Evolutionary conservation across 2,329 filamentous ascomycete genomes (phyloP).

Genomic region (Colletotrichum eleusines): DNA sequence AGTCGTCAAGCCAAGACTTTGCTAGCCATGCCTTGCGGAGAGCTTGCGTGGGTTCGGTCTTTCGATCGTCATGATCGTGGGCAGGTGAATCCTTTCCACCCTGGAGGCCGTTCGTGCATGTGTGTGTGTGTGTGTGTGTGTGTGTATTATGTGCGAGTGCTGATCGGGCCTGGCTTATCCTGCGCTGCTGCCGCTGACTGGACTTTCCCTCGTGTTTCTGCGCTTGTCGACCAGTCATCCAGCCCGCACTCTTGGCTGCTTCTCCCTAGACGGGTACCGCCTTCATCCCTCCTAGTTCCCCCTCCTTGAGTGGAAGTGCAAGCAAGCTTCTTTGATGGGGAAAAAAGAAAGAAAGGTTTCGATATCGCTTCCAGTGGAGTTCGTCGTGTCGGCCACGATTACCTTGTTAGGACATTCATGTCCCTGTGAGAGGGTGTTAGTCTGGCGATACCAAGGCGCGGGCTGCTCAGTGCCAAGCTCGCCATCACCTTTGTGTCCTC

Average conservation of each 20-base stretch:
- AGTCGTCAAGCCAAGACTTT: constrained; percentile 27
- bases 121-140: not conserved
- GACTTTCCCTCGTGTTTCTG: not conserved
- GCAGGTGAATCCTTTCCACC: constrained; percentile 24
- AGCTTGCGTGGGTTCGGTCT: constrained; percentile 19
- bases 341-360: not conserved
- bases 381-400: constrained; percentile 25
- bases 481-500: constrained; percentile 21
- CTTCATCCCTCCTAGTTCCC: constrained; percentile 4
- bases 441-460: constrained; percentile 37
- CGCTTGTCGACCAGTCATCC: constrained; percentile 3
- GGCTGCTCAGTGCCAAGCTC: constrained; percentile 37
- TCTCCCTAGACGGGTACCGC: not conserved
- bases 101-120: not conserved
- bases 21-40: constrained; percentile 9
- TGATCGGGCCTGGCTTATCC: constrained; percentile 9
- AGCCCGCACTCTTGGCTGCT: not conserved
- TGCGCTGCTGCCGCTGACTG: not conserved
- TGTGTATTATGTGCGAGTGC: too few species aligned
- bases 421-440: constrained; percentile 27
- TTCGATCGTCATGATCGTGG: constrained; percentile 2
- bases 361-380: constrained; percentile 19
- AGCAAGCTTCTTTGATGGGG: constrained; percentile 29
- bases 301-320: constrained; percentile 5
- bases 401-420: constrained; percentile 14